Evolutionary conservation across 768 basidiomycete species (phyloP).

Genomic region (Suillus lakei): DNA sequence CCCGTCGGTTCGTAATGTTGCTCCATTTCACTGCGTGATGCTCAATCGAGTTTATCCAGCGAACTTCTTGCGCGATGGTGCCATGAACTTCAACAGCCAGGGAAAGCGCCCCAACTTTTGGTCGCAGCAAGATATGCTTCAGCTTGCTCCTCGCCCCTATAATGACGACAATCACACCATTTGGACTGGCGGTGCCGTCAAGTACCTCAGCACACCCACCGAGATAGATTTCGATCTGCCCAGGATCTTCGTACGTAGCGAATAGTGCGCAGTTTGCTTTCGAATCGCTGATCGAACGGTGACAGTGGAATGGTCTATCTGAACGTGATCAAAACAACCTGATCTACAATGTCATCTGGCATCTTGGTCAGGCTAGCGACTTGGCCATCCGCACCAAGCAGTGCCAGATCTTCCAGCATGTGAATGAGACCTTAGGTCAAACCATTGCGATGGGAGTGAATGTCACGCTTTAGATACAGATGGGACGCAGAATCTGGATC

Average conservation of each 20-base stretch:
- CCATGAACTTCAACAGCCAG: slow-evolving; percentile 42
- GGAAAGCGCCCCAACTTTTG: slow-evolving; percentile 45
- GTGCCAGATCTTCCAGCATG: slow-evolving; percentile 41
- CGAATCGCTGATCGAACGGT: background rate
- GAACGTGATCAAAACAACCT: slow-evolving; percentile 40
- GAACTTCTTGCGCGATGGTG: slow-evolving; percentile 45
- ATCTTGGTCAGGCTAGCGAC: slow-evolving; percentile 40
- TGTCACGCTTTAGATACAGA: slow-evolving; percentile 16
- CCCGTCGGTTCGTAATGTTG: slow-evolving; percentile 36
- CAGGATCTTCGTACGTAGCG: slow-evolving; percentile 32
- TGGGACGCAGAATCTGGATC: background rate
- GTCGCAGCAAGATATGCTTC: slow-evolving; percentile 39
- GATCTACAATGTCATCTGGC: slow-evolving; percentile 42
- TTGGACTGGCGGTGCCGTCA: slow-evolving; percentile 47
- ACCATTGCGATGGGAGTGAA: slow-evolving; percentile 40
- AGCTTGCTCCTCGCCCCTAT: slow-evolving; percentile 38
- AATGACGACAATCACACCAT: slow-evolving; percentile 45
- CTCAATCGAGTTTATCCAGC: slow-evolving; percentile 22
- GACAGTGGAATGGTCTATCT: slow-evolving; percentile 39
- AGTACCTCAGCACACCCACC: slow-evolving; percentile 37
- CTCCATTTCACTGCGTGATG: no score
- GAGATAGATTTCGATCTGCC: slow-evolving; percentile 47
- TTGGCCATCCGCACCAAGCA: slow-evolving; percentile 35
- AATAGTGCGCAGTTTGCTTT: background rate
- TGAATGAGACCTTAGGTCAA: slow-evolving; percentile 40